A percentile compares a stretch with the other conserved stretches of the same genome.
Evolutionary conservation across 2,329 filamentous ascomycete species (phyloP).

Genomic region (Daldinia sp.): DNA sequence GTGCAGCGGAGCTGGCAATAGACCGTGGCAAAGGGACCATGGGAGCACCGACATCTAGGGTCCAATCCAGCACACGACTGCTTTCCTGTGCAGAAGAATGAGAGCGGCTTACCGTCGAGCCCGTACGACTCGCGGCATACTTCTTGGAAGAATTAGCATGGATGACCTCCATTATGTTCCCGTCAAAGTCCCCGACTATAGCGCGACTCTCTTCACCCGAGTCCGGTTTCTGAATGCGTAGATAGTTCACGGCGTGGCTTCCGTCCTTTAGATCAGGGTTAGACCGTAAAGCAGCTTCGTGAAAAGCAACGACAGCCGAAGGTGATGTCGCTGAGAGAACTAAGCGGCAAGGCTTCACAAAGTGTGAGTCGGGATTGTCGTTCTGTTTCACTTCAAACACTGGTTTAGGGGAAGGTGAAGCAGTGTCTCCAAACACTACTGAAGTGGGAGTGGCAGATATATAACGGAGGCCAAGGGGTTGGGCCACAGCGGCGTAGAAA

Average conservation of each 20-base stretch:
- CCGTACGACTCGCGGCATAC: slow-evolving; percentile 53
- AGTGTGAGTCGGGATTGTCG: slow-evolving; percentile 49
- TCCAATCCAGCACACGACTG: slow-evolving; percentile 63
- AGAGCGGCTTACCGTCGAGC: slow-evolving; percentile 53
- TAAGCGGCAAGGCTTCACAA: slow-evolving; percentile 62
- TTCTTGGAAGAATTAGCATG: slow-evolving; percentile 61
- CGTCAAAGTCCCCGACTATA: slow-evolving; percentile 82
- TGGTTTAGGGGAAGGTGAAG: slow-evolving; percentile 52
- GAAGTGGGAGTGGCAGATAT: slow-evolving; percentile 59
- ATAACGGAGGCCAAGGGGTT: slow-evolving; percentile 81
- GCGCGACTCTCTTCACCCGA: slow-evolving; percentile 57
- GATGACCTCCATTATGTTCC: slow-evolving; percentile 85
- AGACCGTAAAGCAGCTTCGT: slow-evolving; percentile 75
- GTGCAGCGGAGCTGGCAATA: slow-evolving; percentile 40
- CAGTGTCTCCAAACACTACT: slow-evolving; percentile 58
- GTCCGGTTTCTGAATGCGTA: slow-evolving; percentile 45
- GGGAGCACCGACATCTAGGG: slow-evolving; percentile 57
- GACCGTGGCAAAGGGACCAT: slow-evolving; percentile 45
- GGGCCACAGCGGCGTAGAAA: slow-evolving; percentile 83
- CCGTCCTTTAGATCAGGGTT: slow-evolving; percentile 63
- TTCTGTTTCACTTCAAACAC: slow-evolving; percentile 62
- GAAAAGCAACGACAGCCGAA: slow-evolving; percentile 77
- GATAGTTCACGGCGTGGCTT: slow-evolving; percentile 55
- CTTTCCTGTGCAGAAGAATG: slow-evolving; percentile 56
- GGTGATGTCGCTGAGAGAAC: slow-evolving; percentile 76